These are phyloP conservation scores for Rhinocladiella mackenziei DNA, from an alignment of 2,329 filamentous ascomycete species.

Conservation along the genomic window DNA sequence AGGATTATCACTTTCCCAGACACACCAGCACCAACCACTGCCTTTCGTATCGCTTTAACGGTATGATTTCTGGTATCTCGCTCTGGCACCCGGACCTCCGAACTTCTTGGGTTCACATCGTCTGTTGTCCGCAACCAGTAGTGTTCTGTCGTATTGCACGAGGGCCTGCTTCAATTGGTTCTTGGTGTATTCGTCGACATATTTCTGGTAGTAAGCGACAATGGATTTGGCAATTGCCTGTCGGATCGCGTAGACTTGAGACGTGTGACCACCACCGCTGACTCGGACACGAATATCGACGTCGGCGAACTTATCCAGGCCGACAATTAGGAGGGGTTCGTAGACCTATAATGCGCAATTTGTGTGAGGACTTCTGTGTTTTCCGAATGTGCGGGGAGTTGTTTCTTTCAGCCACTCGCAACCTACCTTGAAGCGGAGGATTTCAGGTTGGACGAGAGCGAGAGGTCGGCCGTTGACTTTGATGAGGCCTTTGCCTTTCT, in stretches of 20 bases:
- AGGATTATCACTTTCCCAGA: neutral
- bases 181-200: conserved; percentile 99
- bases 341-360: conserved; percentile 63
- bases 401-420: neutral
- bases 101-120: conserved; percentile 98
- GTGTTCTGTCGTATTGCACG: conserved; percentile 91
- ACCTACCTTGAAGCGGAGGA: conserved; percentile 91
- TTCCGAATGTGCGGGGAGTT: neutral
- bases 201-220: conserved; percentile 99
- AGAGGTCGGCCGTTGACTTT: conserved; percentile 99
- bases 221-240: conserved; percentile 98
- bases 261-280: conserved; percentile 94
- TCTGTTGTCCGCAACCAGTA: conserved; percentile 98
- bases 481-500: conserved; percentile 82
- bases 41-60: conserved; percentile 61
- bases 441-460: conserved; percentile 87
- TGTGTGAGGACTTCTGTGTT: neutral
- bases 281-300: conserved; percentile 98
- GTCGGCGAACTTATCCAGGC: conserved; percentile 92
- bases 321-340: conserved; percentile 95
- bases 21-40: neutral
- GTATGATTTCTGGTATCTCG: conserved; percentile 99
- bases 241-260: conserved; percentile 96
- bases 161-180: conserved; percentile 98
- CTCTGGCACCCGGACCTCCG: conserved; percentile 77